A percentile compares a stretch with the other conserved stretches of the same genome.
Evolutionary conservation across 2,329 filamentous ascomycete genomes (phyloP).

Genomic region (Ascochyta fabae): DNA sequence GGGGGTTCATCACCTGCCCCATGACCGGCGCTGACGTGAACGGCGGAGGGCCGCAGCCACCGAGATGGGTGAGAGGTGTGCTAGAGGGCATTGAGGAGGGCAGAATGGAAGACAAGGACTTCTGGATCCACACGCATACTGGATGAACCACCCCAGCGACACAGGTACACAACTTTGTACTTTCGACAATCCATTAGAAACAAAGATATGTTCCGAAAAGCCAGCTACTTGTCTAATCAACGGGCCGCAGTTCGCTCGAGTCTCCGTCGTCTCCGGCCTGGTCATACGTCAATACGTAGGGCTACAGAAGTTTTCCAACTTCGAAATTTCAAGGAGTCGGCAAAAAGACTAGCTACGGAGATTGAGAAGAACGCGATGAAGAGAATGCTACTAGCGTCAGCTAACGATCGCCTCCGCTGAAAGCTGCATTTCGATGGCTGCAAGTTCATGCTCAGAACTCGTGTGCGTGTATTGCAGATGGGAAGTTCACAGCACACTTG

Average conservation of each 20-base stretch:
- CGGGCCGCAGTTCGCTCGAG: neutral
- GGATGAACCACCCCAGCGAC: neutral
- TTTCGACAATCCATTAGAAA: neutral
- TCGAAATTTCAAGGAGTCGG: neutral
- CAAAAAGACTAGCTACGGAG: neutral
- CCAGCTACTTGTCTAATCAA: neutral
- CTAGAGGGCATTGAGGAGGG: slow-evolving; percentile 37
- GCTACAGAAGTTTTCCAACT: neutral
- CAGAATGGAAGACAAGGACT: slow-evolving; percentile 35
- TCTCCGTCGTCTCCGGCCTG: neutral
- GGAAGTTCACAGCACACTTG: neutral
- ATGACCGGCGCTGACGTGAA: slow-evolving; percentile 18
- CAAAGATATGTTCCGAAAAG: neutral
- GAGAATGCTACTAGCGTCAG: neutral
- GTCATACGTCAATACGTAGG: neutral
- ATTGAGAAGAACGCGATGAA: neutral
- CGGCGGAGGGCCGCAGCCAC: slow-evolving; percentile 21
- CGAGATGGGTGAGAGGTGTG: slow-evolving; percentile 34
- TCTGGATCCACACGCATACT: slow-evolving; percentile 35
- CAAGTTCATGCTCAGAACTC: neutral
- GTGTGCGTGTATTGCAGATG: neutral
- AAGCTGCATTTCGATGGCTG: neutral
- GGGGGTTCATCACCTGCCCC: slow-evolving; percentile 33
- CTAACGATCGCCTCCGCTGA: neutral
- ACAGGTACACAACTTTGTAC: neutral